phyloP scores from a whole-genome alignment of 2,329 filamentous ascomycete species.

The Colletotrichum caudatum region DNA sequence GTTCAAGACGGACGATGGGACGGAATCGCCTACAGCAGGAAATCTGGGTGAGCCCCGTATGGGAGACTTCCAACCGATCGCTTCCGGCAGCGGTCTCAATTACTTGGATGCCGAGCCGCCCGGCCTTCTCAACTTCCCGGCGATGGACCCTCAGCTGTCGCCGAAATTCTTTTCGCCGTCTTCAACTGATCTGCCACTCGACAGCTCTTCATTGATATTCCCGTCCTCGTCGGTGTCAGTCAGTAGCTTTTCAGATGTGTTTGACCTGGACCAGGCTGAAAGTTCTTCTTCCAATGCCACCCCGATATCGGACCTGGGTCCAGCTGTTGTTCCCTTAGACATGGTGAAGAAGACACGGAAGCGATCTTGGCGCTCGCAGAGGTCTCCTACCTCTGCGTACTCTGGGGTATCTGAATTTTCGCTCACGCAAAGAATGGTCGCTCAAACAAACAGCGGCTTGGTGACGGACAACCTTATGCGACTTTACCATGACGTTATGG shows the following conservation, averaged over 20 bases:
- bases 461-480: constrained; percentile 59
- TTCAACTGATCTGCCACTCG: neutral
- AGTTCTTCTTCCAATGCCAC: neutral
- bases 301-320: neutral
- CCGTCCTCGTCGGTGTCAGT: constrained; percentile 16
- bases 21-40: neutral
- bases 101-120: neutral
- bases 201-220: constrained; percentile 6
- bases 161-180: neutral
- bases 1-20: constrained; percentile 9
- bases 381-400: neutral
- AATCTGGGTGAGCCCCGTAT: neutral
- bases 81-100: neutral
- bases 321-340: neutral
- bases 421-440: constrained; percentile 45
- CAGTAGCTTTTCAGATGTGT: neutral
- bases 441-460: constrained; percentile 49
- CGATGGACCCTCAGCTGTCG: neutral
- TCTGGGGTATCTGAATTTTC: constrained; percentile 37
- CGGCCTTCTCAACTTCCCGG: neutral
- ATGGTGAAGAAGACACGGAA: neutral
- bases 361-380: constrained; percentile 2
- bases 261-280: neutral
- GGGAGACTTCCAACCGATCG: neutral
- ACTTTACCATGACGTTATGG: constrained; percentile 67